Base-by-base conservation (phyloP, 495 filamentous ascomycete species). In the Penicillium diatomitis region DNA sequence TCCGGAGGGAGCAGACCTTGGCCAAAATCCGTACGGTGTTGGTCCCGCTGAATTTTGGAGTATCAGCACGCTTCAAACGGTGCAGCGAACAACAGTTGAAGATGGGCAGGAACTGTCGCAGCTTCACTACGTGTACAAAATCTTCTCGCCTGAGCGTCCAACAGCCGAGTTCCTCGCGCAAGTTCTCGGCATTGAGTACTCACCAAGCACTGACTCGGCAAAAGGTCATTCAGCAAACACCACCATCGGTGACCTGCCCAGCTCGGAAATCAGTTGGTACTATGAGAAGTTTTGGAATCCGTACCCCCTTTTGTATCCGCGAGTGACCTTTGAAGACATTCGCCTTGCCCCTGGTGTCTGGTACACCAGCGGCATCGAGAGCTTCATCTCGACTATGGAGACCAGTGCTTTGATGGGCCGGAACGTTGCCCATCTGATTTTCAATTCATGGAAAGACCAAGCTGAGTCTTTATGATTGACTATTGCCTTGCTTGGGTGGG, bases 381-480 rank as follows among this genome's bases (percentile, higher is more conserved):
- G 82, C 54, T 96, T 98, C 57, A 95, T 97, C 50, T 88, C 82
- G 9, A 96, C 92, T 0, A 99, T 99, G 92, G 92, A 99, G 74
- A 99, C 94, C 6, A 97, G 85, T 63, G 83, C 85, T 0, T 63
- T 97, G 57, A 95, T 95, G 91, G 92, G 92, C 0, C 90, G 81
- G 76, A 97, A 98, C 68, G 85, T 97, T 35, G 92, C 92, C 8
- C 74, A 75, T 29, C 68, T 97, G 37, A 77, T 96, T 43, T 72
- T 84, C 4, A 77, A 90, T 55, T 81, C 76, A 35, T 83, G 79
- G 75, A 47, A 62, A 39, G 61, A 63, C 33, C 8, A 58, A 41
- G 43, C 35, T 32, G 38, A 54, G 28, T 28, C 20, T 20, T 20
- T 0, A 20, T 20, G 20, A 20, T 20, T 20, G 20, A 20, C 20